Percentiles rank a stretch among this genome's conserved stretches.
Evolutionary conservation across 352 stramenopile genomes (phyloP).

Genomic region (Hyaloperonospora arabidopsidis): DNA sequence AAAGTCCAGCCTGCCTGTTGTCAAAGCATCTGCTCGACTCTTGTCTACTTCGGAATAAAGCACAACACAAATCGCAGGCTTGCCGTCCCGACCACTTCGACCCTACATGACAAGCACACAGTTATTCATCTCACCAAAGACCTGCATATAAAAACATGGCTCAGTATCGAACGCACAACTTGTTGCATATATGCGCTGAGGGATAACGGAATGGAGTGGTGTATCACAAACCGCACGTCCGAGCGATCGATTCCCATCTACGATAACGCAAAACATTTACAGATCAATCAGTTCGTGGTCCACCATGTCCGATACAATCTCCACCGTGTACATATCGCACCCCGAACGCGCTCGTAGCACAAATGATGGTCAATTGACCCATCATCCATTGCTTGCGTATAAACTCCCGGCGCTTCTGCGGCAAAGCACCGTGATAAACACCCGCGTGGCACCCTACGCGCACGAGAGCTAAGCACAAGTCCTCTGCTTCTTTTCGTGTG

Average conservation of each 20-base stretch:
- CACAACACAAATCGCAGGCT: slow-evolving; percentile 42
- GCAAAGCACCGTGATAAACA: slow-evolving; percentile 65
- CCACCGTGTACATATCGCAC: slow-evolving; percentile 20
- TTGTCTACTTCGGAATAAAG: slow-evolving; percentile 59
- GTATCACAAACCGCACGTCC: slow-evolving; percentile 70
- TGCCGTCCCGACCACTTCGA: slow-evolving; percentile 56
- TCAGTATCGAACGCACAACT: slow-evolving; percentile 37
- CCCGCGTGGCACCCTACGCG: slow-evolving; percentile 43
- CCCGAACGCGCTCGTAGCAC: slow-evolving; percentile 69
- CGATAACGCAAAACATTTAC: neutral
- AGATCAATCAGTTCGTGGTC: neutral
- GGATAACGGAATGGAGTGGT: slow-evolving; percentile 60
- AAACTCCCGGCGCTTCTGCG: slow-evolving; percentile 50
- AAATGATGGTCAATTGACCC: slow-evolving; percentile 62
- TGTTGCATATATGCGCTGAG: slow-evolving; percentile 68
- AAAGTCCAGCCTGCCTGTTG: slow-evolving; percentile 32
- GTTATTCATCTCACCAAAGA: neutral
- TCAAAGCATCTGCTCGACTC: slow-evolving; percentile 36
- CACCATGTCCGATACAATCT: neutral
- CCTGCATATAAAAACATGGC: too few species aligned
- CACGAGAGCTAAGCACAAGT: slow-evolving; percentile 46
- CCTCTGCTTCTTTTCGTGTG: slow-evolving; percentile 59
- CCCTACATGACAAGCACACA: slow-evolving; percentile 28
- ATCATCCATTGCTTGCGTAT: slow-evolving; percentile 77
- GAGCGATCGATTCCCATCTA: slow-evolving; percentile 78